A percentile compares a stretch with the other conserved stretches of the same genome.
phyloP scores from a whole-genome alignment of 2,329 filamentous ascomycete species.

The Purpureocillium lavendulum region DNA sequence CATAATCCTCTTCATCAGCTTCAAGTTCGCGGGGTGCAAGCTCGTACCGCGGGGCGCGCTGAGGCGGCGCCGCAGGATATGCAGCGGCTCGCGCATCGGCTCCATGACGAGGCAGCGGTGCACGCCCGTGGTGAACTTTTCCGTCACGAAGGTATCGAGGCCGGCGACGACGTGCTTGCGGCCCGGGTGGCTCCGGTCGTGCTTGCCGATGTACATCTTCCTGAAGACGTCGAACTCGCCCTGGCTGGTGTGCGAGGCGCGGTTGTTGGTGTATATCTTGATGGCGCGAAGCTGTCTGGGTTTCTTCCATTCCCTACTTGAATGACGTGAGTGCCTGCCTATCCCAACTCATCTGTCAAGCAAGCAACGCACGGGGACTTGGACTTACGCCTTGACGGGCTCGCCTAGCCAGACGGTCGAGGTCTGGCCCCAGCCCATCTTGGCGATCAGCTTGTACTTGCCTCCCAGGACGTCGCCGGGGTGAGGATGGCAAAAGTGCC shows the following conservation, averaged over 20 bases:
- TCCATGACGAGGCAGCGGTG: constrained; percentile 26
- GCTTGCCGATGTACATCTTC: constrained; percentile 1
- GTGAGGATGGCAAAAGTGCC: constrained; percentile 2
- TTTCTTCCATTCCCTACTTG: too few species aligned
- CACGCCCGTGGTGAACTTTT: constrained; percentile 11
- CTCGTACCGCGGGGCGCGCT: constrained; percentile 13
- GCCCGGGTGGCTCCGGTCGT: background rate
- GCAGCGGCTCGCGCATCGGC: constrained; percentile 27
- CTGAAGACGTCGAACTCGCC: constrained; percentile 10
- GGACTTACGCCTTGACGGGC: background rate
- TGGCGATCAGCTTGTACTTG: constrained; percentile 1
- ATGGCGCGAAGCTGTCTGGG: constrained; percentile 12
- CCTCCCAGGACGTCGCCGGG: constrained; percentile 1
- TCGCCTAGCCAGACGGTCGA: constrained; percentile 3
- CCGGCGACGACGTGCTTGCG: constrained; percentile 20
- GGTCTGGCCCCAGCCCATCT: constrained; percentile 3
- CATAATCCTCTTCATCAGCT: constrained; percentile 26
- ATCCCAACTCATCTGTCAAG: too few species aligned
- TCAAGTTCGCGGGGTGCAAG: constrained; percentile 5
- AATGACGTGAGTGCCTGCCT: too few species aligned
- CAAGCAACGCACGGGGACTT: too few species aligned
- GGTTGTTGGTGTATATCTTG: constrained; percentile 13
- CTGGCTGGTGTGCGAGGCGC: constrained; percentile 10
- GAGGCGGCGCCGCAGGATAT: constrained; percentile 26
- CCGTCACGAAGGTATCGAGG: constrained; percentile 21